Conservation (phyloP, 2,329 filamentous ascomycete species). For the Claviceps sp. region DNA sequence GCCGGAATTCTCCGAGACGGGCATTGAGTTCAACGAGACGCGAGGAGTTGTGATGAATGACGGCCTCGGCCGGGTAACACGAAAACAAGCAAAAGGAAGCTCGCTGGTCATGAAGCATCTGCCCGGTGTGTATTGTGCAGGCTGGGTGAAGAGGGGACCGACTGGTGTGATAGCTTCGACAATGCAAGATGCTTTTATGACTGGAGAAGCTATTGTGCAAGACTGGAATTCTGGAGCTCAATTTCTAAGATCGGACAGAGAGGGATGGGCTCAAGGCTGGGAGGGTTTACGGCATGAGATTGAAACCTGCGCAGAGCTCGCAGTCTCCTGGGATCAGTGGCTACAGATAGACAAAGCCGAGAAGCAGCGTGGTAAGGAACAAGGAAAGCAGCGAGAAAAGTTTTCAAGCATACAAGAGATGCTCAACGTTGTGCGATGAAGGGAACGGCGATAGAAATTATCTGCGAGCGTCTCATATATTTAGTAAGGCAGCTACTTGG, state of each 20-base stretch:
- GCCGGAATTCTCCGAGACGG: constrained; percentile 57
- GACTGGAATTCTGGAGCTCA: constrained; percentile 48
- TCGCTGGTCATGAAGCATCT: constrained; percentile 25
- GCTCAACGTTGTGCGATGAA: constrained; percentile 35
- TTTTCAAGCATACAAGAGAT: constrained; percentile 45
- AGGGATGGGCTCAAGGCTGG: constrained; percentile 46
- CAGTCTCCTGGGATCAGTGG: constrained; percentile 80
- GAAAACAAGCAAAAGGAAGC: constrained; percentile 17
- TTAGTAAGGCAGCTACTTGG: constrained; percentile 14
- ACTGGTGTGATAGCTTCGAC: constrained; percentile 94
- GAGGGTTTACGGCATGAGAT: constrained; percentile 55
- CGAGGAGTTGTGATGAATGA: constrained; percentile 76
- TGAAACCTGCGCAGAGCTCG: constrained; percentile 36
- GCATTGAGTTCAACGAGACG: constrained; percentile 62
- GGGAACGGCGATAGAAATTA: not conserved
- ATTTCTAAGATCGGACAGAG: constrained; percentile 22
- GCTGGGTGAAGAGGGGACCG: constrained; percentile 91
- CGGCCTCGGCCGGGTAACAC: constrained; percentile 54
- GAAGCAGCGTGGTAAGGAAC: constrained; percentile 45
- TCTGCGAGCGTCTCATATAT: not conserved
- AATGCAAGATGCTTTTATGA: constrained; percentile 87
- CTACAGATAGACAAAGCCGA: constrained; percentile 68
- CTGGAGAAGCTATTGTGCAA: constrained; percentile 67
- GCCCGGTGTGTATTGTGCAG: constrained; percentile 78
- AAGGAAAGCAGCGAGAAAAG: constrained; percentile 69